Conservation (phyloP, 2,329 filamentous ascomycete species). For the Colletotrichum theobromicola region DNA sequence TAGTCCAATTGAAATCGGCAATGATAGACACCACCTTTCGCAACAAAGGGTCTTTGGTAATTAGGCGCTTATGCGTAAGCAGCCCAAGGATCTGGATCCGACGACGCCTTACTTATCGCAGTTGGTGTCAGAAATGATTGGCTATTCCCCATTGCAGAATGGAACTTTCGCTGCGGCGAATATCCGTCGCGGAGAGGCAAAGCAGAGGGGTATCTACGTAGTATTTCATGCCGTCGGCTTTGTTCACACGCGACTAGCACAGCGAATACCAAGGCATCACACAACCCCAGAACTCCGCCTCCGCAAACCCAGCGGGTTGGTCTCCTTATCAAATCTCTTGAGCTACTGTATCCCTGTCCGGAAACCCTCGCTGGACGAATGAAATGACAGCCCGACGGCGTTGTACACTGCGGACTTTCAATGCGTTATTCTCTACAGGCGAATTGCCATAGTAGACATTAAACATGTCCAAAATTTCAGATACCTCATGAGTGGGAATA, state of each 20-base stretch:
- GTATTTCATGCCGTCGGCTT: background rate
- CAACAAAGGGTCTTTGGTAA: background rate
- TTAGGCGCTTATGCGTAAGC: background rate
- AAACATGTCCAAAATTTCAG: background rate
- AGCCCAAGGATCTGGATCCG: background rate
- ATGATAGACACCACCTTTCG: background rate
- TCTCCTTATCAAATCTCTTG: background rate
- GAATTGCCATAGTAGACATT: background rate
- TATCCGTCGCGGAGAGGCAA: background rate
- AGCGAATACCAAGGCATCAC: background rate
- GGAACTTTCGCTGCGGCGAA: background rate
- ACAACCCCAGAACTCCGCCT: background rate
- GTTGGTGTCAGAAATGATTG: background rate
- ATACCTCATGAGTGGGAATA: background rate
- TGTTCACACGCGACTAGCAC: background rate
- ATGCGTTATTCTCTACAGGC: background rate
- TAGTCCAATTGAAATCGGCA: background rate
- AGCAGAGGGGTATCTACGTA: background rate
- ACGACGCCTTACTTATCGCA: background rate
- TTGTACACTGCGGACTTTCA: background rate
- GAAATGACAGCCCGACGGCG: background rate
- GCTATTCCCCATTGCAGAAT: background rate
- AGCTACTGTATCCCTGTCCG: background rate
- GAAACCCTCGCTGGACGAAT: too few relatives aligned
- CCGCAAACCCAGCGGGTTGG: background rate